A percentile compares a stretch with the other conserved stretches of the same genome.
These are phyloP conservation scores for Plantago major DNA, from an alignment of 257 asterid species.

Conservation along the genomic window DNA sequence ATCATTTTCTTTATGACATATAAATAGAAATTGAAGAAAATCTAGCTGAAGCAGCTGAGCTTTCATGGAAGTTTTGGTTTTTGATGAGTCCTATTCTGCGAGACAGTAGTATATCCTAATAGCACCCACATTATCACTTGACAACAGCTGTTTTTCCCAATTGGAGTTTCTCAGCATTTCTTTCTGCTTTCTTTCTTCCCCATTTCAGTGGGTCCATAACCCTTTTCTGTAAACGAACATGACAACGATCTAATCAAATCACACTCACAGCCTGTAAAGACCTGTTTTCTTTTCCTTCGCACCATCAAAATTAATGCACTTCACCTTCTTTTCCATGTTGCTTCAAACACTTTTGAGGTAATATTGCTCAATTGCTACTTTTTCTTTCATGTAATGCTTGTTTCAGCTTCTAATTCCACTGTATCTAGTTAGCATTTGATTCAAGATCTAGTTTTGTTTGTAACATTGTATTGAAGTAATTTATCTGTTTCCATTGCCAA, in stretches of 20 bases:
- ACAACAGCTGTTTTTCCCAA: constrained; percentile 39
- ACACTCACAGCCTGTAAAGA: constrained; percentile 57
- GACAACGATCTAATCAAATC: constrained; percentile 58
- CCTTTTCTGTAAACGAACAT: constrained; percentile 31
- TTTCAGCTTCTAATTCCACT: constrained; percentile 18
- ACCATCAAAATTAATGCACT: neutral
- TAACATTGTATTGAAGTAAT: constrained; percentile 10
- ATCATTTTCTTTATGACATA: too few species aligned
- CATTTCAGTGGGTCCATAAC: constrained; percentile 40
- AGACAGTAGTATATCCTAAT: constrained; percentile 14
- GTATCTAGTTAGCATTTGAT: constrained; percentile 16
- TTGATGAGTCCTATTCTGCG: neutral
- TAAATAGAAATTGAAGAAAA: too few species aligned
- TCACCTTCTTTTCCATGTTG: constrained; percentile 18
- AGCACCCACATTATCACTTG: constrained; percentile 25
- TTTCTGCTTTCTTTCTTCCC: neutral
- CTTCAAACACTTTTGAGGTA: constrained; percentile 27
- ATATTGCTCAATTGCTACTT: constrained; percentile 14
- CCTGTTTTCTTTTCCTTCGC: constrained; percentile 37
- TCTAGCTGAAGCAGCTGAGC: constrained; percentile 18
- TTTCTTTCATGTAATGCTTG: too few species aligned
- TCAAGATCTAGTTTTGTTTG: constrained; percentile 13
- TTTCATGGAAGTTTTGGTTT: constrained; percentile 28
- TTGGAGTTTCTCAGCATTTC: constrained; percentile 17
- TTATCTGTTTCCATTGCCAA: neutral